Base-by-base conservation (phyloP, 2,329 filamentous ascomycete genomes). In the Curvularia eragrostidis region DNA sequence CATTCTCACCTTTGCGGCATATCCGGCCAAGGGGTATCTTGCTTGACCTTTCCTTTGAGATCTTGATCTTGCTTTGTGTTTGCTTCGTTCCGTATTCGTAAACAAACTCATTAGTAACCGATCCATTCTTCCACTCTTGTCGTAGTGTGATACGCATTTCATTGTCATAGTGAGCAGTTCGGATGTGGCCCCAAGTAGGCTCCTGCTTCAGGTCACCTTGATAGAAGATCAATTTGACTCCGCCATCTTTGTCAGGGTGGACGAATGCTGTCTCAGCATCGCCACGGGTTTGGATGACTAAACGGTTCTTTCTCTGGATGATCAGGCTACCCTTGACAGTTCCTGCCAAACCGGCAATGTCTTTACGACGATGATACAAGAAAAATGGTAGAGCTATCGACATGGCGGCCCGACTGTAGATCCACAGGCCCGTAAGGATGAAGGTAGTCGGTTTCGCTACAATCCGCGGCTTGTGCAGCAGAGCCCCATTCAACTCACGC, bases 261-360 rank as follows among this genome's bases (percentile, higher is more conserved):
- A 79, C 74, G 64, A 85, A 85, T 10, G 79, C 81, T 13, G 83
- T 84, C 46, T 80, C 82, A 0, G 77, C 77, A 0, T 82, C 81
- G 8, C 82, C 80, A 10, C 80, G 74, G 54, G 77, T 79, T 54
- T 81, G 78, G 30, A 85, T 79, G n/a, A 81, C 63, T 47, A 82
- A 72, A 34, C 79, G 73, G 53, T 79, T 77, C 57, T 79, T 79
- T 62, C 81, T 80, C 53, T 83, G 77, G 19, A 76, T 73, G 42
- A 83, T 79, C 2, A 78, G 75, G 59, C 81, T 81, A 5, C 81
- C 82, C 62, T 82, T 81, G 1, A 82, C 81, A 41, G 80, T 80
- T 21, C 81, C 75, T 69, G 79, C 82, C 8, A 84, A 74, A 18
- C 66, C 77, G 48, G 78, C 76, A 23, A 84, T 77, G 52, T 82